A percentile compares a stretch with the other conserved stretches of the same genome.
These are phyloP conservation scores for Coniochaeta sp. DNA, from an alignment of 2,329 filamentous ascomycete species.

Conservation along the genomic window DNA sequence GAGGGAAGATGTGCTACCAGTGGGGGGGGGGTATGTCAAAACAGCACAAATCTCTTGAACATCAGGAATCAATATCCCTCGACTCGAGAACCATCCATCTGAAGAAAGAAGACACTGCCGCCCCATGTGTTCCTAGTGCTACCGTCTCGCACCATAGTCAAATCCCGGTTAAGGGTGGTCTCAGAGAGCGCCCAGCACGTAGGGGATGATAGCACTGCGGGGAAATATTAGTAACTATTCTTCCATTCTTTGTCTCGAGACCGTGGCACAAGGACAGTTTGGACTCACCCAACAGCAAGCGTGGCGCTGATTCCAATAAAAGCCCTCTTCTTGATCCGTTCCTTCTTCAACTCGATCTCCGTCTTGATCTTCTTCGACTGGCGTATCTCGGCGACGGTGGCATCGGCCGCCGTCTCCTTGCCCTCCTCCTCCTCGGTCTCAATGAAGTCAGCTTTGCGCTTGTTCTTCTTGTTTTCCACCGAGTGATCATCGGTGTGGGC, in stretches of 20 bases:
- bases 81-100: not conserved
- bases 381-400: constrained; percentile 9
- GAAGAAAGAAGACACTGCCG: not conserved
- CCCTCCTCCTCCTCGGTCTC: constrained; percentile 55
- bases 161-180: not conserved
- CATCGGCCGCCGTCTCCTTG: constrained; percentile 22
- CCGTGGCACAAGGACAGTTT: not conserved
- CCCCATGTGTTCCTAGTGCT: not conserved
- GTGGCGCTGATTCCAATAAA: constrained; percentile 81
- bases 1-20: not conserved
- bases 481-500: constrained; percentile 23
- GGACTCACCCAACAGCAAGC: constrained; percentile 80
- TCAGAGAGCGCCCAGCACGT: not conserved
- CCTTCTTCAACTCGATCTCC: constrained; percentile 74
- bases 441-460: constrained; percentile 70
- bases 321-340: constrained; percentile 79
- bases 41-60: not conserved
- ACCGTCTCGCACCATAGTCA: not conserved
- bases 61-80: not conserved
- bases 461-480: constrained; percentile 43
- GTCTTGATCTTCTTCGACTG: constrained; percentile 68
- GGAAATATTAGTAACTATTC: constrained; percentile 2
- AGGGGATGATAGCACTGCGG: constrained; percentile 1
- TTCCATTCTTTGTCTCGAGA: not conserved
- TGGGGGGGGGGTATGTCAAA: not conserved